Conservation (phyloP, 352 stramenopile species). For the Phytophthora pistaciae region DNA sequence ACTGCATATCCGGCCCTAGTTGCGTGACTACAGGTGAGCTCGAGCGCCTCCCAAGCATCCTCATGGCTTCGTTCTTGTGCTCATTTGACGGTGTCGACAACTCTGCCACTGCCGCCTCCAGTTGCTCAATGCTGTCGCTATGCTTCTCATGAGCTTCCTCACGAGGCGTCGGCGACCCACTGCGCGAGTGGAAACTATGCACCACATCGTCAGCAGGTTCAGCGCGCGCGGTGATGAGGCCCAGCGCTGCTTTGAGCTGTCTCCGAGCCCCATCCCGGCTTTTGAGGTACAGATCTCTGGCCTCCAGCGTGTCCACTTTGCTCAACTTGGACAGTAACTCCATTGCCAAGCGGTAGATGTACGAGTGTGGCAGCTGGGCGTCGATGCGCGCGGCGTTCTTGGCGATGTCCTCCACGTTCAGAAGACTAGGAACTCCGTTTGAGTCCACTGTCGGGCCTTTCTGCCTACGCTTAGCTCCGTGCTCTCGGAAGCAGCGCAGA, state of each 20-base stretch:
- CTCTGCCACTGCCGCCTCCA: conserved; percentile 20
- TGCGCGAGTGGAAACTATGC: conserved; percentile 23
- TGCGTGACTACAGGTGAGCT: no score
- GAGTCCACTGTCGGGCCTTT: conserved; percentile 21
- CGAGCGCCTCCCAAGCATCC: no score
- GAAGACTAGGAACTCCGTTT: conserved; percentile 1
- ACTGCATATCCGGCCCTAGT: no score
- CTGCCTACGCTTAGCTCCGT: not conserved
- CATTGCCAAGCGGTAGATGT: conserved; percentile 64
- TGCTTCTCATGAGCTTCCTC: conserved; percentile 6
- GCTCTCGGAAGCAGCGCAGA: conserved; percentile 15
- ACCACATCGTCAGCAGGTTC: conserved; percentile 15
- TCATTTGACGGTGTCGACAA: conserved; percentile 7
- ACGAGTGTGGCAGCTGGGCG: conserved; percentile 51
- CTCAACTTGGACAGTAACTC: conserved; percentile 53
- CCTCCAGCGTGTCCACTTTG: conserved; percentile 55
- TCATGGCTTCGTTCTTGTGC: no score
- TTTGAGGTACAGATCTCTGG: conserved; percentile 55
- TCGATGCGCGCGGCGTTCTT: conserved; percentile 42
- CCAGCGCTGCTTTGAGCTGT: conserved; percentile 28
- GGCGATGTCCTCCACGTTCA: conserved; percentile 14
- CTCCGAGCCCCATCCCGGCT: conserved; percentile 48
- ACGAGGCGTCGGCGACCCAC: conserved; percentile 9
- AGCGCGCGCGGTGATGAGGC: conserved; percentile 8
- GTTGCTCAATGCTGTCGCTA: conserved; percentile 22